Evolutionary conservation across 208 protist genomes (phyloP), one percentile per base, ranked within the genome.

Genomic region (Leishmania tarentolae): DNA sequence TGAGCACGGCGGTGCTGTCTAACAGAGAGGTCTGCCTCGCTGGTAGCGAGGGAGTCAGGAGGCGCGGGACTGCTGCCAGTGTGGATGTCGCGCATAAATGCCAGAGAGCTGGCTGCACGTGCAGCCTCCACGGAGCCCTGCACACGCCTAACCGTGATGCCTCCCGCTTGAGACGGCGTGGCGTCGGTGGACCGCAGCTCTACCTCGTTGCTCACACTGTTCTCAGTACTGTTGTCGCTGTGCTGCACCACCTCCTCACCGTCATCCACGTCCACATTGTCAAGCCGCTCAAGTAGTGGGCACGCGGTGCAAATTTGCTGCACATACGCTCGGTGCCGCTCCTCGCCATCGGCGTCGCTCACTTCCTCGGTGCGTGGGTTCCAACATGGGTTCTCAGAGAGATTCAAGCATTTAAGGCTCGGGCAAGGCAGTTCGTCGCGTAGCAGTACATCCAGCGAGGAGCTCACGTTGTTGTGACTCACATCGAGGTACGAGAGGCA

Each of bases 401-500:
- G 83, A 42, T 90, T 84, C 3, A 97, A 72, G 65, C 90, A 94
- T 75, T 86, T 85, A 59, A 95, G 78, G 4, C 82, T 82, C 5
- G 61, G 69, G 53, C 83, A 88, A 8, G 92, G 92, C 40, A 97
- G 87, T 77, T 95, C 90, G 59, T 83, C 47, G 50, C 74, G 44
- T 63, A 83, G 81, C 56, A 82, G 63, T 40, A 83, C 69, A 11
- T 84, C 59, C 2, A 95, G 17, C 40, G 73, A 52, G 11, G 59
- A 73, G 50, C 40, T 69, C 76, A 97, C 76, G 77, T 56, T 24
- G 86, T 97, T 97, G 83, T 82, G 72, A 42, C 87, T 77, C 19
- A 86, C 86, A 77, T 97, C 92, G 2, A 97, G 47, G 83, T 91
- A 96, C 8, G 81, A 87, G 65, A 97, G 82, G 24, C 78, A 37